phyloP scores from a whole-genome alignment of 1,284 basidiomycete genomes.

The Sanghuangporus weigelae region DNA sequence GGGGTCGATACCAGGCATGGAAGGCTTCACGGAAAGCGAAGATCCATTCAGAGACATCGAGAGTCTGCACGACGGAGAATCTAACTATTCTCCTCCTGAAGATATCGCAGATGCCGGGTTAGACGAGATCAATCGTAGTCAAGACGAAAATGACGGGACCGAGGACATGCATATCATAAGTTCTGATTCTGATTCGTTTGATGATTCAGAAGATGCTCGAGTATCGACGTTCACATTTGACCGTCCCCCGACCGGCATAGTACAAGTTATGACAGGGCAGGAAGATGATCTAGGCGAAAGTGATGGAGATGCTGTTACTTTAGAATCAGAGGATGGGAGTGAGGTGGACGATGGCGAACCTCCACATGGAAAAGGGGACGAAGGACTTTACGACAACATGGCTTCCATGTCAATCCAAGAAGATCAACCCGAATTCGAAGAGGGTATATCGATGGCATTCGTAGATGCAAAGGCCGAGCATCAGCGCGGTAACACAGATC shows the following conservation, averaged over 20 bases:
- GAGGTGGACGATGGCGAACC: conserved; percentile 10
- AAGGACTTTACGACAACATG: conserved; percentile 6
- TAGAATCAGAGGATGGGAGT: conserved; percentile 38
- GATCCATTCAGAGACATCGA: conserved; percentile 88
- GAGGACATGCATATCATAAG: conserved; percentile 42
- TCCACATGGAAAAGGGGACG: conserved; percentile 11
- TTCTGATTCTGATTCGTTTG: conserved; percentile 19
- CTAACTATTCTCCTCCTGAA: conserved; percentile 16
- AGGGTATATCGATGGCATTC: not conserved
- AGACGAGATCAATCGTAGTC: conserved; percentile 20
- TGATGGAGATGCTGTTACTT: conserved; percentile 31
- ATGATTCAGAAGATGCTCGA: conserved; percentile 60
- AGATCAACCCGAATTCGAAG: not conserved
- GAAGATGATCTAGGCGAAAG: conserved; percentile 30
- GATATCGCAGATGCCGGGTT: conserved; percentile 11
- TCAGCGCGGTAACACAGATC: not conserved
- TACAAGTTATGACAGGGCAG: conserved; percentile 36
- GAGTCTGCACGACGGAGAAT: conserved; percentile 62
- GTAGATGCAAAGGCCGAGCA: not conserved
- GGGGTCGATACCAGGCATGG: conserved; percentile 21
- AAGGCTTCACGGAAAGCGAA: conserved; percentile 50
- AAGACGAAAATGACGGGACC: conserved; percentile 33
- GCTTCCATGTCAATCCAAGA: conserved; percentile 15
- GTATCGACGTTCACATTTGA: conserved; percentile 71
- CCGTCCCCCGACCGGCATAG: conserved; percentile 43